Conservation (phyloP, 2,329 filamentous ascomycete species). For the Helotiales sp. region DNA sequence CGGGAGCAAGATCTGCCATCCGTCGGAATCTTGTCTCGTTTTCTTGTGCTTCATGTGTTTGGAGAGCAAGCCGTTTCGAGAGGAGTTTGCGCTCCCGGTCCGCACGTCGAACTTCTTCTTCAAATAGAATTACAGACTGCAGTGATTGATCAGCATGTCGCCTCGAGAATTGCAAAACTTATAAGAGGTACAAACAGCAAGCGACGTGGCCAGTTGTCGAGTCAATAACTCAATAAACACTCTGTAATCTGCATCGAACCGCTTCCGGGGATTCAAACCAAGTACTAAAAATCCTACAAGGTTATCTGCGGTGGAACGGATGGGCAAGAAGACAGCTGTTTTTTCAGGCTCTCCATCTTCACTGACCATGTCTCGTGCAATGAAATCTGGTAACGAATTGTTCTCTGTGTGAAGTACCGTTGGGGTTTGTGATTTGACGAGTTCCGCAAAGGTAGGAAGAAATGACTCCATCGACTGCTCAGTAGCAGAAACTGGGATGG, state of each 20-base stretch:
- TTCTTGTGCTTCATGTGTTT: conserved; percentile 55
- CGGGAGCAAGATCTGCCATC: conserved; percentile 75
- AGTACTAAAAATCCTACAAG: conserved; percentile 79
- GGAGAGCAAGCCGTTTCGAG: conserved; percentile 66
- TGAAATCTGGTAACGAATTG: conserved; percentile 59
- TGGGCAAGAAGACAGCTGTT: conserved; percentile 71
- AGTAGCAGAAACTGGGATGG: conserved; percentile 16
- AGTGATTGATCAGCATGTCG: neutral
- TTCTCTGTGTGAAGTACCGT: conserved; percentile 39
- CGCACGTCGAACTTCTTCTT: conserved; percentile 79
- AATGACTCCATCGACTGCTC: conserved; percentile 24
- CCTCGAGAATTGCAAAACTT: neutral
- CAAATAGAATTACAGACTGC: conserved; percentile 75
- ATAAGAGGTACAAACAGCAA: conserved; percentile 53
- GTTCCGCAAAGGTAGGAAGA: conserved; percentile 25
- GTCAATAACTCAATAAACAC: conserved; percentile 77
- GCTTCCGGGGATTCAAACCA: conserved; percentile 76
- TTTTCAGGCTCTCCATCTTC: conserved; percentile 70
- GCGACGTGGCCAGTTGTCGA: conserved; percentile 76
- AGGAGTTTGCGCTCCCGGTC: conserved; percentile 70
- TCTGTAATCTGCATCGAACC: conserved; percentile 79
- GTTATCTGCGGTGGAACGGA: conserved; percentile 68
- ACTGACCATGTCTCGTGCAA: conserved; percentile 64
- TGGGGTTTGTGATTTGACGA: conserved; percentile 26
- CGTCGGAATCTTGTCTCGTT: conserved; percentile 69